Conservation (phyloP, 2,329 filamentous ascomycete genomes). For the Endoconidiophora polonica region DNA sequence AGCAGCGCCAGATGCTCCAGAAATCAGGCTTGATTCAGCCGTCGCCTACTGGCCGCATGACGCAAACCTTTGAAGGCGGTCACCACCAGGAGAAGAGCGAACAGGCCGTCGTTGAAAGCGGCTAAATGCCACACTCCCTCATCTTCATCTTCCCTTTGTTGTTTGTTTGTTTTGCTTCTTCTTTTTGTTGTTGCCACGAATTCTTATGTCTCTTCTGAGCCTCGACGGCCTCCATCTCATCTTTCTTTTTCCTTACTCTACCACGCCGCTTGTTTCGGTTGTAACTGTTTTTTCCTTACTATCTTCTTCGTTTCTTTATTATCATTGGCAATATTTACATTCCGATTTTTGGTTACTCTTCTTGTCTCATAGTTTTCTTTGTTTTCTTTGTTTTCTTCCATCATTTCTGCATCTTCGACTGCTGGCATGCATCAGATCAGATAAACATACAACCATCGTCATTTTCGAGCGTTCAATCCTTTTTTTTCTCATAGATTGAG, state of each 20-base stretch:
- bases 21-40: slow-evolving; percentile 12
- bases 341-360: not conserved
- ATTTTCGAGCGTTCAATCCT: not conserved
- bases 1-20: slow-evolving; percentile 39
- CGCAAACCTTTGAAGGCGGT: slow-evolving; percentile 16
- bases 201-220: not conserved
- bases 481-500: not conserved
- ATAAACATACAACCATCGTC: not conserved
- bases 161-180: slow-evolving; percentile 14
- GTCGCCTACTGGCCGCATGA: slow-evolving; percentile 9
- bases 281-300: not conserved
- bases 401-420: not conserved
- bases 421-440: not conserved
- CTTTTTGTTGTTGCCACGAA: slow-evolving; percentile 7
- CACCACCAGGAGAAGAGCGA: slow-evolving; percentile 22
- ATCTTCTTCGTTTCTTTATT: not conserved
- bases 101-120: slow-evolving; percentile 18
- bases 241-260: not conserved
- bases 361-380: not conserved
- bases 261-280: too few relatives aligned
- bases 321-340: not conserved
- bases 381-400: not conserved
- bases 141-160: slow-evolving; percentile 10
- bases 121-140: slow-evolving; percentile 6
- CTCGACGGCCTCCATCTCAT: not conserved